Conservation (phyloP, 208 protist species). For the Acanthamoeba triangularis region DNA sequence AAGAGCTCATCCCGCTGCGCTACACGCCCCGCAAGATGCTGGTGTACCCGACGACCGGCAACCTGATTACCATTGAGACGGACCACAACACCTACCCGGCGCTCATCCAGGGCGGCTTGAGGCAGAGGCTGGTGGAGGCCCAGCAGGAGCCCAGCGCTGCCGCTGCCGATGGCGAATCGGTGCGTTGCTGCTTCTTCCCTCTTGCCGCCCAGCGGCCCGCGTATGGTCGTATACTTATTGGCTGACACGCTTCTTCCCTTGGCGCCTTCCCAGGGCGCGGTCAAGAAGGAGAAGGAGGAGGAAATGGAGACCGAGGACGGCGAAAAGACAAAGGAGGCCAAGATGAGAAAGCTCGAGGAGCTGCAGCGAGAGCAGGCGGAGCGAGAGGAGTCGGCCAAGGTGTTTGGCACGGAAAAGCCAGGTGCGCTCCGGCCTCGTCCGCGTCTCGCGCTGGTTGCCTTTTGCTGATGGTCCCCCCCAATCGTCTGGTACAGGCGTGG, state of each 20-base stretch:
- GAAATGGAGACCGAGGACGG: slow-evolving; percentile 67
- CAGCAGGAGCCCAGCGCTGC: slow-evolving; percentile 47
- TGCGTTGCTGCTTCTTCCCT: background rate
- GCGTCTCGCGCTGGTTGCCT: background rate
- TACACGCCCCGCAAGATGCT: slow-evolving; percentile 93
- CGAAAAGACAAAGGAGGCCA: slow-evolving; percentile 76
- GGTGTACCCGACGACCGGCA: slow-evolving; percentile 86
- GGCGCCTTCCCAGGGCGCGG: background rate
- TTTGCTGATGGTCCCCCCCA: background rate
- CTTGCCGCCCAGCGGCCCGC: too few relatives aligned
- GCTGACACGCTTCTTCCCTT: too few relatives aligned
- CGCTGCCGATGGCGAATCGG: background rate
- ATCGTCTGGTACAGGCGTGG: slow-evolving; percentile 20
- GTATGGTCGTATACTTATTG: too few relatives aligned
- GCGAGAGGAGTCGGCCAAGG: background rate
- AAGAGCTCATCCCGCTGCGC: slow-evolving; percentile 86
- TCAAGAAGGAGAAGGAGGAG: slow-evolving; percentile 64
- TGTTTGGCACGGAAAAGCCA: slow-evolving; percentile 72
- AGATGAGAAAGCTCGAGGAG: slow-evolving; percentile 65
- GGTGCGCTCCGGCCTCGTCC: background rate
- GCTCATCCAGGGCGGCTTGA: slow-evolving; percentile 29
- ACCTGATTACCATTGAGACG: slow-evolving; percentile 91
- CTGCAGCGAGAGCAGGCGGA: slow-evolving; percentile 54
- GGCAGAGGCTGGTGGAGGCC: slow-evolving; percentile 28
- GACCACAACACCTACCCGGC: slow-evolving; percentile 89